Base-by-base conservation (phyloP, 75 land plant species). In the Pinus tabuliformis region DNA sequence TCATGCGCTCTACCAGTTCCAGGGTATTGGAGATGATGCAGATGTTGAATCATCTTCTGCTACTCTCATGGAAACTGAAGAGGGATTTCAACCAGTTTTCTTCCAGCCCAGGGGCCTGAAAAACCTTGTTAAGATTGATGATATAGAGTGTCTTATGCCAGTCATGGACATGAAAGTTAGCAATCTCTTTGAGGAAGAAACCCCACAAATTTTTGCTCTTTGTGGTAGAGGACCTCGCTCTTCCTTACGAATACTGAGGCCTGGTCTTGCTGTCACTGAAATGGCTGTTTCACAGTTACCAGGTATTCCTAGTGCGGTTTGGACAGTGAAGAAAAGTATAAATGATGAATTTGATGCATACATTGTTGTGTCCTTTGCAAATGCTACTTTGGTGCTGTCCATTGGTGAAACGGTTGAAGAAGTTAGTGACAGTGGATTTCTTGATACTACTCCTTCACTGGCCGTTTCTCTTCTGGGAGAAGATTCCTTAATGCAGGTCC, bases 321-420 rank as follows among this genome's bases (percentile, higher is more conserved):
- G 99, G 99, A 97, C 99, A 18, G 99, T 97, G 18, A 97, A 97
- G 83, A 97, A 92, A 88, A 92, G 90, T 82, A 89, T 88, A 1
- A 89, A 75, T 68, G 99, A 97, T 78, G 99, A 92, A 79, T 97
- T 95, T 88, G 99, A 97, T 91, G 99, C 99, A 2, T 97, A 97
- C 68, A 97, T 97, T 84, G 99, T 97, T 75, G 99, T 97, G 36
- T 97, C 99, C 3, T 97, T 97, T 78, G 85, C 89, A 49, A 97
- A 92, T 83, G 99, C 98, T 5, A 97, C 99, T 56, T 93, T 97
- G 68, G 99, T 97, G 78, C 92, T 97, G 75, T 97, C 99, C 37
- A 97, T 97, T 85, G 99, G 99, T 76, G 99, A 97, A 76, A 97
- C 98, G 12, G 94, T 97, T 4, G 99, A 97, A 82, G 99, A 97